Base-by-base conservation (phyloP, 306 rosid species). In the Castanea sativa region DNA sequence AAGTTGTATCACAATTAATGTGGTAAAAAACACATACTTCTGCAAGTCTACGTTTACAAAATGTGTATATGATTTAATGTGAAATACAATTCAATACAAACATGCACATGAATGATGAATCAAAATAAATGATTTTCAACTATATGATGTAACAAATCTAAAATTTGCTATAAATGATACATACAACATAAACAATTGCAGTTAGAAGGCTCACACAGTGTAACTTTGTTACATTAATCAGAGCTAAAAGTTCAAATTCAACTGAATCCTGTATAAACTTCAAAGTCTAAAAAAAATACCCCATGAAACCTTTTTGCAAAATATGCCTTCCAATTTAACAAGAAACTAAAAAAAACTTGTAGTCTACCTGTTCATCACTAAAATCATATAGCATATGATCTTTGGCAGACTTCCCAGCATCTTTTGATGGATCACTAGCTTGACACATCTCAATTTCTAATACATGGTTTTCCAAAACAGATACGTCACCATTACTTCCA, bases 341-440 rank as follows among this genome's bases (percentile, higher is more conserved):
- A 8, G 43, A 75, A 29, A 43, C 6, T 18, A 49, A 18, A 70
- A 6, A 20, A 12, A 5, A 70, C 45, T 23, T 12, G 11, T 33
- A 77, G 52, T 73, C 76, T 81, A 93, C 99, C 91, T 87, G 90
- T 83, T 90, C 98, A 51, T 95, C 99, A 65, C 85, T 86, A 81
- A 93, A 95, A 82, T 91, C 94, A 85, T 85, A 93, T 6, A 59
- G 63, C 27, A 64, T 33, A 79, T 67, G 82, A 72, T 85, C 89
- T 73, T 81, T 81, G 76, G 80, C 76, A 4, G 76, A 71, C 81
- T 79, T 86, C 74, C 55, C 72, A 30, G 90, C 74, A 72, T 25
- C 63, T 81, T 68, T 86, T n/a, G 78, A 72, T 20, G 73, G 63
- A 83, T 64, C 75, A 83, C 84, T 84, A 35, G 76, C 82, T 90